Evolutionary conservation across 208 protist genomes (phyloP).

Genomic region (Trypanosoma melophagium): DNA sequence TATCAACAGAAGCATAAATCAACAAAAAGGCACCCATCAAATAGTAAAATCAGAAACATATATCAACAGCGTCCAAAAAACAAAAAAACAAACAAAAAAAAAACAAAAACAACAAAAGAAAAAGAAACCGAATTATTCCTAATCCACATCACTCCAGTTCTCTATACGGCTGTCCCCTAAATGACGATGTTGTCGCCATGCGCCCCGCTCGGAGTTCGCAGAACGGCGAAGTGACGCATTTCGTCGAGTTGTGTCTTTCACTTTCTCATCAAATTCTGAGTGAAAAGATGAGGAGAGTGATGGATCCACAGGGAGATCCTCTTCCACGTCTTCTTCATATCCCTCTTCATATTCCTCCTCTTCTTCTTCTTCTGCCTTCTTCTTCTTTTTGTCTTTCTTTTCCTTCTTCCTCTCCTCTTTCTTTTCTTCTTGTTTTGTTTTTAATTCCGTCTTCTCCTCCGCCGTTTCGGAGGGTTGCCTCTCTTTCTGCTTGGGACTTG

Average conservation of each 20-base stretch:
- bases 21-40: constrained; percentile 1
- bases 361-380: constrained; percentile 13
- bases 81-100: constrained; percentile 15
- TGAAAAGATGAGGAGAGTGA: background rate
- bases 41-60: no score
- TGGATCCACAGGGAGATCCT: no score
- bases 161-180: background rate
- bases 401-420: constrained; percentile 14
- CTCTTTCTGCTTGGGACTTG: constrained; percentile 2
- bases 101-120: background rate
- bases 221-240: background rate
- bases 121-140: constrained; percentile 15
- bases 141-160: constrained; percentile 49
- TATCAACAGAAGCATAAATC: no score
- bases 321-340: background rate
- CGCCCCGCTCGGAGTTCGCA: no score
- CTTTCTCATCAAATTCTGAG: background rate
- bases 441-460: background rate
- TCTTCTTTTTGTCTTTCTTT: constrained; percentile 13
- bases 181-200: no score
- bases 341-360: constrained; percentile 2
- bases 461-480: background rate
- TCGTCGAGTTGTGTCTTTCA: background rate
- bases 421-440: constrained; percentile 10
- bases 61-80: no score